phyloP scores from a whole-genome alignment of 2,329 filamentous ascomycete species.

The Spiromastix sp. region DNA sequence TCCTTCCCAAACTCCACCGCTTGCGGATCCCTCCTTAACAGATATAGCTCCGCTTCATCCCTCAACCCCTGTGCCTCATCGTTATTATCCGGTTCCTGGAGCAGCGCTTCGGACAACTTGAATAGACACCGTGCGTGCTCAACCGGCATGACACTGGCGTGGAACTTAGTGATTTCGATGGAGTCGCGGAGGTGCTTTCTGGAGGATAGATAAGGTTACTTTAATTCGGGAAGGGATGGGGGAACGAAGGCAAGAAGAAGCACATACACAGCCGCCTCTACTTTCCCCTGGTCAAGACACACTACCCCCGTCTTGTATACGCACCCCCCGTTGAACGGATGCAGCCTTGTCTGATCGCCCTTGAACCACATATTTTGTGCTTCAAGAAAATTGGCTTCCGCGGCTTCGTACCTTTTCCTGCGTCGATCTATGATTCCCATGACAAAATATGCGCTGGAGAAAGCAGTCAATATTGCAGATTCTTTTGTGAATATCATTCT shows the following conservation, averaged over 20 bases:
- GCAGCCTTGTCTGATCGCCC: not conserved
- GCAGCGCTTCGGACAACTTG: slow-evolving; percentile 1
- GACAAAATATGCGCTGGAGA: slow-evolving; percentile 5
- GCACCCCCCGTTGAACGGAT: not conserved
- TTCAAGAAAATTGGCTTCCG: slow-evolving; percentile 1
- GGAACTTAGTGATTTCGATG: not conserved
- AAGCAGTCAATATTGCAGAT: not conserved
- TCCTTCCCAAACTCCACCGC: slow-evolving; percentile 2
- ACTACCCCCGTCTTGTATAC: not conserved
- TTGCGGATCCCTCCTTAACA: not conserved
- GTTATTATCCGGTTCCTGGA: not conserved
- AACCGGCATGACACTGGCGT: not conserved
- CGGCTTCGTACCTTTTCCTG: not conserved
- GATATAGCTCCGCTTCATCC: slow-evolving; percentile 1
- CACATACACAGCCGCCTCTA: not conserved
- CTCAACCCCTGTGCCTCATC: not conserved
- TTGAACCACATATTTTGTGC: slow-evolving; percentile 3
- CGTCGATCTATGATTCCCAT: slow-evolving; percentile 2
- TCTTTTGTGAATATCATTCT: not conserved
- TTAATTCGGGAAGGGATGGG: too few species aligned
- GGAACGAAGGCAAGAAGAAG: not conserved
- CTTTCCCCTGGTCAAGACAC: slow-evolving; percentile 1
- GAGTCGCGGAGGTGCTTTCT: slow-evolving; percentile 1
- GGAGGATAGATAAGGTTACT: not conserved
- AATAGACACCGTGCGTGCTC: not conserved